phyloP scores from a whole-genome alignment of 2,329 filamentous ascomycete species.

The Aspergillus ibericus region DNA sequence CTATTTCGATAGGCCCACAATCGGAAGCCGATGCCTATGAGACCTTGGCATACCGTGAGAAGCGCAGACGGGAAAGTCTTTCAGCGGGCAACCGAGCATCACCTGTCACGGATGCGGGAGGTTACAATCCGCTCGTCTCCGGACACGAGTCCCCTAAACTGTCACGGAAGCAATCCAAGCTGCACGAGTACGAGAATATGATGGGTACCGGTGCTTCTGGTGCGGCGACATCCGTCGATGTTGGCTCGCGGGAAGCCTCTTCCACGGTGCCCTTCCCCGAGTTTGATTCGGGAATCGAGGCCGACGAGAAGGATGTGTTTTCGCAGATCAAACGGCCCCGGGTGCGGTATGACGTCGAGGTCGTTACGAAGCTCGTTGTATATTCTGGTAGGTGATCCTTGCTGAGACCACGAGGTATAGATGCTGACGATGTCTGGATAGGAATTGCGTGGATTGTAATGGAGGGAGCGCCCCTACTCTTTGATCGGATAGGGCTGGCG shows the following conservation, averaged over 20 bases:
- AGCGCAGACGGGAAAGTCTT: constrained; percentile 61
- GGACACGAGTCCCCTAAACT: constrained; percentile 39
- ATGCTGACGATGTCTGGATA: constrained; percentile 32
- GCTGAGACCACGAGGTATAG: not conserved
- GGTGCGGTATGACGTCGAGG: constrained; percentile 96
- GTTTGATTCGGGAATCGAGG: constrained; percentile 38
- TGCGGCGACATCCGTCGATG: constrained; percentile 32
- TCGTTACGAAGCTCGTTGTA: constrained; percentile 93
- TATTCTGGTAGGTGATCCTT: constrained; percentile 71
- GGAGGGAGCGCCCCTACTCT: constrained; percentile 70
- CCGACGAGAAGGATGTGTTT: constrained; percentile 77
- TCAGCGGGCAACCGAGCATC: constrained; percentile 39
- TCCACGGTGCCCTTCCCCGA: constrained; percentile 28
- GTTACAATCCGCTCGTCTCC: constrained; percentile 20
- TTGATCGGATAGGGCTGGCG: constrained; percentile 51
- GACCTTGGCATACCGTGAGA: constrained; percentile 85
- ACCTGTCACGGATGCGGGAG: constrained; percentile 25
- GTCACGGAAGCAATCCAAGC: constrained; percentile 48
- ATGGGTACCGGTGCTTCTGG: constrained; percentile 66
- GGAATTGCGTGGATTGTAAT: constrained; percentile 82
- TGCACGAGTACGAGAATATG: constrained; percentile 69
- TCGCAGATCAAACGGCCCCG: constrained; percentile 78
- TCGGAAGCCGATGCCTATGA: constrained; percentile 97
- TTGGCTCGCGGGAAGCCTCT: constrained; percentile 29
- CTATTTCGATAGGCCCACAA: constrained; percentile 88